Evolutionary conservation across 345 rosid genomes (phyloP), one percentile per base, ranked within the genome.

Genomic region (Hibiscus mutabilis): DNA sequence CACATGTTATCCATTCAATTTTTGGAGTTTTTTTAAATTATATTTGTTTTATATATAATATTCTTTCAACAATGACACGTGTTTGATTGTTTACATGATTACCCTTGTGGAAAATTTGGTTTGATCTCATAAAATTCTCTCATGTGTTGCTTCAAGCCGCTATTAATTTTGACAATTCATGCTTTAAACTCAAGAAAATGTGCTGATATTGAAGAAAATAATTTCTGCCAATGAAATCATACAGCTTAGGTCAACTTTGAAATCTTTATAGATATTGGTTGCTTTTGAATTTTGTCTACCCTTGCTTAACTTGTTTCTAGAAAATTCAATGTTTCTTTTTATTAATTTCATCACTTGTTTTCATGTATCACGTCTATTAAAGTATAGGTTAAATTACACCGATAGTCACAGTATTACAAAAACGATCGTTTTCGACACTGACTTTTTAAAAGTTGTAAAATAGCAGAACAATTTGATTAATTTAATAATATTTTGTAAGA

Each of bases 121-220:
- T 37, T 37, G 10, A 68, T 68, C 61, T 12, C 47, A 40, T 19
- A 63, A 19, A 9, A 19, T 63, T 51, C 46, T 18, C 22, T 37
- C 42, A 12, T 69, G 27, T 53, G 16, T 51, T 27, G 61, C 61
- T 69, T 69, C 13, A 14, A 6, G 18, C 47, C 47, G 1, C n/a
- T 13, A 9, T 65, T 14, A 65, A 44, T 65, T 56, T 69, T 35
- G 72, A 69, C 52, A 69, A 69, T 4, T 53, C 21, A 55, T 0
- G 62, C 72, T 35, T 69, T 55, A 53, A 35, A 55, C 73, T 55
- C 33, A 69, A 69, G 63, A 69, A 55, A 69, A 11, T 55, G 5
- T 27, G 47, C 22, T 16, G 6, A 47, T 47, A 15, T 51, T 51
- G 18, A 15, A 49, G 2, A 49, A 49, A 4, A 13, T 4, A 46